Percentiles rank a stretch among this genome's conserved stretches.
Conservation (phyloP, 345 rosid species). For the Gossypium turneri region DNA sequence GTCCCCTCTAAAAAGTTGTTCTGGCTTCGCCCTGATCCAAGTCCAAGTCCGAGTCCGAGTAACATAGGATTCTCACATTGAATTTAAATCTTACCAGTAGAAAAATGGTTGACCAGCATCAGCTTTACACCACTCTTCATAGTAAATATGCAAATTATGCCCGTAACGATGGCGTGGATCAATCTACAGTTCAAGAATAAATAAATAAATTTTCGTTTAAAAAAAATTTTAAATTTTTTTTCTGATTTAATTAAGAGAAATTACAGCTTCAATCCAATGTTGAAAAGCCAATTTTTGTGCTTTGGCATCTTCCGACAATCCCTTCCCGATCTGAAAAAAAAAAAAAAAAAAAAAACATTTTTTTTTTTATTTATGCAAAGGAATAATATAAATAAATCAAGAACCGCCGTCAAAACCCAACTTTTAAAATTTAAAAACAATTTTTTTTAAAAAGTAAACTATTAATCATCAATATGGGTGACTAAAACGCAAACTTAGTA, state of each 20-base stretch:
- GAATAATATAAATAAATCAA: neutral
- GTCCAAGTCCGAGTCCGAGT: neutral
- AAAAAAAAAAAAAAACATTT: too few species aligned
- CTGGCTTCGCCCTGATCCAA: too few species aligned
- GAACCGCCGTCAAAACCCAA: neutral
- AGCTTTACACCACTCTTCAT: conserved; percentile 65
- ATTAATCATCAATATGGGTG: too few species aligned
- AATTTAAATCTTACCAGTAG: conserved; percentile 53
- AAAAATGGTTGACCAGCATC: conserved; percentile 89
- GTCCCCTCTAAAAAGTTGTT: too few species aligned
- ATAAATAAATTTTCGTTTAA: neutral
- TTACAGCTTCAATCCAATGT: conserved; percentile 65
- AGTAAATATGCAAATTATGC: conserved; percentile 71
- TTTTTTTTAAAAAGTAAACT: neutral
- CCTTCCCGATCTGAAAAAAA: conserved; percentile 63
- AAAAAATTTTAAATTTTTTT: neutral
- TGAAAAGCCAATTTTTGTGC: conserved; percentile 87
- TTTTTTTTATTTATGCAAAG: neutral
- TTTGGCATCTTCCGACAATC: conserved; percentile 54
- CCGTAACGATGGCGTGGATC: conserved; percentile 96
- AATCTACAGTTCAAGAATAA: conserved; percentile 37
- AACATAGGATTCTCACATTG: neutral
- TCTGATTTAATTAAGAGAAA: neutral
- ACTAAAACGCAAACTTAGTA: too few species aligned
- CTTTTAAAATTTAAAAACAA: neutral